Base-by-base conservation (phyloP, 345 rosid genomes). In the Bruguiera sexangula region DNA sequence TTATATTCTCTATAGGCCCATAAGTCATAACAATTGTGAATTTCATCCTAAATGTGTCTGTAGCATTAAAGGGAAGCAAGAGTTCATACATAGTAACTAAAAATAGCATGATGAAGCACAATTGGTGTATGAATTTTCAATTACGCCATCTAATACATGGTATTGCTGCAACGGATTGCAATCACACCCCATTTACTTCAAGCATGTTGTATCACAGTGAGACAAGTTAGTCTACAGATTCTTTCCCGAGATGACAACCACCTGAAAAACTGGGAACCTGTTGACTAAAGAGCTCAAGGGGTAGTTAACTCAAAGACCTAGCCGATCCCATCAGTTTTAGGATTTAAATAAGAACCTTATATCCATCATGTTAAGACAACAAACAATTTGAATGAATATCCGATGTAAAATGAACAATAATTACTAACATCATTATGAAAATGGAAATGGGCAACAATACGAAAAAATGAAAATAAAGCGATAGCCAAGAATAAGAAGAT, bases 401-500 rank as follows among this genome's bases (percentile, higher is more conserved):
- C 58, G 20, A 63, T 4, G 57, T 62, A 73, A 13, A 34, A 27
- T 10, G 32, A 64, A 0, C 60, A 48, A 31, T 39, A 21, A 56
- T 56, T 56, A 18, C 8, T 5, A 20, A 30, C 2, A 1, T 59
- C 15, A 29, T 19, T 11, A 10, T 26, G 20, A 20, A 24, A 24
- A 69, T 27, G 39, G 21, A 27, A 59, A 57, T 15, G 26, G n/a
- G 24, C 18, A 61, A 8, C 27, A 34, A 2, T 34, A 34, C 22
- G 36, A 26, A n/a, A 62, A 6, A 51, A 13, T 19, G 16, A 61
- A 16, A 62, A 36, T 29, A 21, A 1, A 29, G 37, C 11, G 18
- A 68, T 5, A 66, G 63, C 15, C 36, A 63, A 62, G 48, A 73
- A 63, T 30, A 56, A 26, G 58, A 78, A 63, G 72, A 86, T 80